Evolutionary conservation across 1,284 basidiomycete species (phyloP).

Genomic region (Ceratobasidium sp.): DNA sequence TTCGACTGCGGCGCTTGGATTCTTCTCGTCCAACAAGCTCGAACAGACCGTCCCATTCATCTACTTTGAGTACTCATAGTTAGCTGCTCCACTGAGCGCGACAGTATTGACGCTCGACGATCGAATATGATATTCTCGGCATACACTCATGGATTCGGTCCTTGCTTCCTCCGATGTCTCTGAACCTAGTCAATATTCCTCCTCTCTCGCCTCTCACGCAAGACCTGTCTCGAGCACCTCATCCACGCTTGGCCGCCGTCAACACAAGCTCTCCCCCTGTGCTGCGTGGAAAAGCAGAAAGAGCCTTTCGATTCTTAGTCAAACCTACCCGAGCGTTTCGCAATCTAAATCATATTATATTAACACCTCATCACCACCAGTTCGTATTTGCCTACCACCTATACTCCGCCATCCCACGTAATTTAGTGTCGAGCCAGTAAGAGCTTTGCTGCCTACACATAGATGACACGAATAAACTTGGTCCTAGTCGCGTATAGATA

Average conservation of each 20-base stretch:
- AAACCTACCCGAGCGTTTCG: neutral
- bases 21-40: too few relatives aligned
- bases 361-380: neutral
- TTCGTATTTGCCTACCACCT: neutral
- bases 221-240: neutral
- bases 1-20: too few relatives aligned
- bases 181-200: neutral
- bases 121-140: neutral
- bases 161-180: neutral
- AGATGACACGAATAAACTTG: too few relatives aligned
- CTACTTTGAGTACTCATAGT: neutral
- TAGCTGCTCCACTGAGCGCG: too few relatives aligned
- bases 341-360: neutral
- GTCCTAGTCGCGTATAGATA: too few relatives aligned
- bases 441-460: too few relatives aligned
- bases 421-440: too few relatives aligned
- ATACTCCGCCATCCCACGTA: too few relatives aligned
- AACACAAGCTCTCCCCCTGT: too few relatives aligned
- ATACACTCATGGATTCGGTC: neutral
- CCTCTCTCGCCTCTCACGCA: neutral
- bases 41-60: neutral
- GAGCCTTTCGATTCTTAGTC: neutral
- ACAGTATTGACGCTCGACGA: too few relatives aligned
- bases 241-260: too few relatives aligned
- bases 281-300: too few relatives aligned